Conservation (phyloP, 139 green algal species). For the Coccomyxa sp. region DNA sequence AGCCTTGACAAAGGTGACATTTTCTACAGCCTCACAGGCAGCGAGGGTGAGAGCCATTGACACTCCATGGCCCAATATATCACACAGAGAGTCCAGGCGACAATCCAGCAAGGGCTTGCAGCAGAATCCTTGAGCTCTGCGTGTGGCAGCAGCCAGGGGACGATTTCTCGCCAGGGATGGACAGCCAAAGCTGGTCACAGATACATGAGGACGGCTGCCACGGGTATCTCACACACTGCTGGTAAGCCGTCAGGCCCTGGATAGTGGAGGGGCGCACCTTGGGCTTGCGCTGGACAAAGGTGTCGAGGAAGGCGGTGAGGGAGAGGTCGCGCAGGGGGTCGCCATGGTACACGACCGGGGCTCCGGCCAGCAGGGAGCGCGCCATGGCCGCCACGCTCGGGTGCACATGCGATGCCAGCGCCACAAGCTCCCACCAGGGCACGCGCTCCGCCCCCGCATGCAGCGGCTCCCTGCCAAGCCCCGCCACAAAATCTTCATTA, state of each 20-base stretch:
- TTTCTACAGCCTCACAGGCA: no score
- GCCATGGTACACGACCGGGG: conserved; percentile 72
- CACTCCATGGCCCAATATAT: no score
- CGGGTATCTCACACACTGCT: no score
- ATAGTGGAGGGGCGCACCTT: conserved; percentile 45
- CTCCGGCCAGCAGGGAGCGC: conserved; percentile 74
- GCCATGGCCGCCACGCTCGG: conserved; percentile 86
- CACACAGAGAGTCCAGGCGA: no score
- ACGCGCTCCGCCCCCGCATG: conserved; percentile 63
- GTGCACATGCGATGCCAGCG: conserved; percentile 79
- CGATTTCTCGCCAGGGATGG: no score
- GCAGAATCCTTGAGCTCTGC: no score
- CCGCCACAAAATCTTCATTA: neutral
- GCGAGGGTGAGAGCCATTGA: no score
- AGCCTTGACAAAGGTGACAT: neutral
- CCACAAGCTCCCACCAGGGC: conserved; percentile 88
- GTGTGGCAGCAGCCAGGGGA: no score
- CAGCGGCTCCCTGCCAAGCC: conserved; percentile 59
- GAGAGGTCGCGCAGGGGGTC: conserved; percentile 87
- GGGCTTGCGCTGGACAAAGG: conserved; percentile 88
- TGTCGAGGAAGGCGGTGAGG: conserved; percentile 86
- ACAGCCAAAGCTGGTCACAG: no score
- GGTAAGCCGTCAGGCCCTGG: no score
- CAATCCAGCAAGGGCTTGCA: no score
- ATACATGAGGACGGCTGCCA: no score